phyloP scores from a whole-genome alignment of 148 eudicot genomes.

The Arbutus unedo region DNA sequence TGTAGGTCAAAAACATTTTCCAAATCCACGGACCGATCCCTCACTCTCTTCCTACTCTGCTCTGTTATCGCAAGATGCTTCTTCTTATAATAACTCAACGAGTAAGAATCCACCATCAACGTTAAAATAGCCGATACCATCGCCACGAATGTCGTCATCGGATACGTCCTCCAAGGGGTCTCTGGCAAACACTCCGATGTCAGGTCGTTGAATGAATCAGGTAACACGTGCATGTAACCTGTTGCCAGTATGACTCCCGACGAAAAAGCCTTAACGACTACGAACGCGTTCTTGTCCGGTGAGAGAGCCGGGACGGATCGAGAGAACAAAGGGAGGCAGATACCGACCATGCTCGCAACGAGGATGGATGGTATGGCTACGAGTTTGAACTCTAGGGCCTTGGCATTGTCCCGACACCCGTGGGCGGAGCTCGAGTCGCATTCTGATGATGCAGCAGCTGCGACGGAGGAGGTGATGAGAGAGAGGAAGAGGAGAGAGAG shows the following conservation, averaged over 20 bases:
- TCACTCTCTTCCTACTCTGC: neutral
- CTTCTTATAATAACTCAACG: slow-evolving; percentile 36
- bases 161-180: slow-evolving; percentile 56
- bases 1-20: too few species aligned
- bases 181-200: slow-evolving; percentile 52
- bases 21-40: neutral
- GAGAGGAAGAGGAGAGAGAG: neutral
- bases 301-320: slow-evolving; percentile 32
- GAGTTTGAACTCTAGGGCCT: slow-evolving; percentile 31
- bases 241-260: slow-evolving; percentile 60
- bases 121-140: slow-evolving; percentile 52
- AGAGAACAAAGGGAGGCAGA: slow-evolving; percentile 42
- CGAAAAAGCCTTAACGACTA: slow-evolving; percentile 46
- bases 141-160: slow-evolving; percentile 50
- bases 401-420: slow-evolving; percentile 33
- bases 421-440: slow-evolving; percentile 15
- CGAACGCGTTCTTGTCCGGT: slow-evolving; percentile 38
- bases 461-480: neutral
- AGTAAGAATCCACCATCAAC: slow-evolving; percentile 49
- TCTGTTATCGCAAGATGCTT: neutral
- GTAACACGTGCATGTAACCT: slow-evolving; percentile 68
- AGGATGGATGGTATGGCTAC: slow-evolving; percentile 43
- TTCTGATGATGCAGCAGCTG: slow-evolving; percentile 1
- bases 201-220: slow-evolving; percentile 46
- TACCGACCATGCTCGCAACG: slow-evolving; percentile 42